phyloP scores from a whole-genome alignment of 352 stramenopile genomes.

The Globisporangium irregulare region DNA sequence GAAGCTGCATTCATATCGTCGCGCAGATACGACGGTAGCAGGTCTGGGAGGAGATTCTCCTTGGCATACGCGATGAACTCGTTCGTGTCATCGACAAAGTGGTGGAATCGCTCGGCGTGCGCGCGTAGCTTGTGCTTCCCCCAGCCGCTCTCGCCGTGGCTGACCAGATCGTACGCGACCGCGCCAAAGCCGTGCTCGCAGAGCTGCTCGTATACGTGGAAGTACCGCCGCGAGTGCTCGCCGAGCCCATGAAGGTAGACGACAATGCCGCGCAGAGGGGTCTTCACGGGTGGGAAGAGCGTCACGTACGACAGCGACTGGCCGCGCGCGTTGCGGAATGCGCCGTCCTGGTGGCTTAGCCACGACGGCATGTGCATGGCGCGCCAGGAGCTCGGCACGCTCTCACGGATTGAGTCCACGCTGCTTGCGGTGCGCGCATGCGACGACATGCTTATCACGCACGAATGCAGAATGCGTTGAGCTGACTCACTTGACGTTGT shows the following conservation, averaged over 20 bases:
- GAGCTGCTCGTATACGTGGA: conserved; percentile 16
- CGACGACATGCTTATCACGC: not conserved
- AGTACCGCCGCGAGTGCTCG: conserved; percentile 17
- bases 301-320: conserved; percentile 17
- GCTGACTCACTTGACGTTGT: not conserved
- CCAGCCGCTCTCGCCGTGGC: conserved; percentile 20
- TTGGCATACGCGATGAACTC: conserved; percentile 17
- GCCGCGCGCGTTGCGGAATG: conserved; percentile 11
- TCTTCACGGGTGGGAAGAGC: conserved; percentile 16
- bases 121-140: conserved; percentile 3
- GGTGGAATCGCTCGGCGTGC: conserved; percentile 11
- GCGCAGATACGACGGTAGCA: not conserved
- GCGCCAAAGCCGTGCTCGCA: conserved; percentile 16
- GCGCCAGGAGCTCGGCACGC: conserved; percentile 12
- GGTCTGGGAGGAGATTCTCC: conserved; percentile 1
- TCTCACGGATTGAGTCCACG: conserved; percentile 3
- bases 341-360: conserved; percentile 13
- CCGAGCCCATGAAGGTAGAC: conserved; percentile 22
- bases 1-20: not conserved
- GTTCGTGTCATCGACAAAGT: conserved; percentile 22
- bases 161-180: conserved; percentile 17
- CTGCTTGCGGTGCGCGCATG: not conserved
- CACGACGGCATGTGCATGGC: conserved; percentile 3
- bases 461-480: not conserved
- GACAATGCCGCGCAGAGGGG: conserved; percentile 23